A percentile compares a stretch with the other conserved stretches of the same genome.
Evolutionary conservation across 176 grass and related monocot species (phyloP).

Genomic region (Pontederia crassipes): DNA sequence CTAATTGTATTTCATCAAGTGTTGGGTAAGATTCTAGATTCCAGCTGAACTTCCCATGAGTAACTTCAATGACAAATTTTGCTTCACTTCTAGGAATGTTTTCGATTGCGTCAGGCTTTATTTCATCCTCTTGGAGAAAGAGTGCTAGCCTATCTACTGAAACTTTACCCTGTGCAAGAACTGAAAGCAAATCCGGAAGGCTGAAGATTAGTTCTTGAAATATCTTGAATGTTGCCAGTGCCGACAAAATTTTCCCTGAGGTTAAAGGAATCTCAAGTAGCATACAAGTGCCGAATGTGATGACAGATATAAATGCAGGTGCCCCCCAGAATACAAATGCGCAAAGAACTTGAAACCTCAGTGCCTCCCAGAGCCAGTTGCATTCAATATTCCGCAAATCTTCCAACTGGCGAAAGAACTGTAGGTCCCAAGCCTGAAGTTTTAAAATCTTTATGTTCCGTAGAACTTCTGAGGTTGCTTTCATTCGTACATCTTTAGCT

Average conservation of each 20-base stretch:
- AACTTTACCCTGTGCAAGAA: slow-evolving; percentile 15
- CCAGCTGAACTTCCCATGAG: slow-evolving; percentile 8
- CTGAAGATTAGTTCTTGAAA: slow-evolving; percentile 16
- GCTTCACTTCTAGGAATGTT: neutral
- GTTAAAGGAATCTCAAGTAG: slow-evolving; percentile 3
- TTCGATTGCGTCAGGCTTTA: neutral
- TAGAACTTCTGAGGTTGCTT: slow-evolving; percentile 18
- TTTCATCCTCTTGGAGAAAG: slow-evolving; percentile 3
- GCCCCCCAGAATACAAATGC: slow-evolving; percentile 15
- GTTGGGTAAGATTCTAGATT: slow-evolving; percentile 3
- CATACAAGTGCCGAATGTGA: slow-evolving; percentile 16
- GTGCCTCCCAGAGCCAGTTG: slow-evolving; percentile 12
- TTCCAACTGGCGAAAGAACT: slow-evolving; percentile 7
- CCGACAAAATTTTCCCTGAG: slow-evolving; percentile 7
- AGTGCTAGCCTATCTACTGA: slow-evolving; percentile 8
- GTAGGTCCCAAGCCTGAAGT: slow-evolving; percentile 23
- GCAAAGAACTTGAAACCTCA: neutral
- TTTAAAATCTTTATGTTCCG: slow-evolving; percentile 21
- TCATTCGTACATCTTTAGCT: slow-evolving; percentile 17
- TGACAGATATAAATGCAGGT: slow-evolving; percentile 5
- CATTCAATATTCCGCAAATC: slow-evolving; percentile 7
- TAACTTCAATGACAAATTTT: neutral
- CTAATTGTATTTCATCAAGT: slow-evolving; percentile 1
- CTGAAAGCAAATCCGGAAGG: slow-evolving; percentile 17
- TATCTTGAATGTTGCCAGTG: slow-evolving; percentile 19